Base-by-base conservation (phyloP, 805 yeast genomes). In the Clavispora asparagi region DNA sequence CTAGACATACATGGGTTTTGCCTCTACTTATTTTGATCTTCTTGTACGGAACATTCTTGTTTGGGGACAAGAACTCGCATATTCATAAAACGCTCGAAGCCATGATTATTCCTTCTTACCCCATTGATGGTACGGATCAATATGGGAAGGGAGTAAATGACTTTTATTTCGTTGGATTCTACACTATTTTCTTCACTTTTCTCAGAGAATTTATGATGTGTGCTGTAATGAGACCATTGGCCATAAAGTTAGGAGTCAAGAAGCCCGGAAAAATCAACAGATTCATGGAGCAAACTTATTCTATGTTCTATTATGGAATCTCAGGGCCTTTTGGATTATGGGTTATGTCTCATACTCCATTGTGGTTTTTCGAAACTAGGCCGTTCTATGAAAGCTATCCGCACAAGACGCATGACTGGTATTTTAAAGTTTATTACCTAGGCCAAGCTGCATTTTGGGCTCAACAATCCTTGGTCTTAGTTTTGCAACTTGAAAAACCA, bases 361-460 rank as follows among this genome's bases (percentile, higher is more conserved):
- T 94, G 50, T 92, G 98, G 98, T 85, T 74, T 61, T 94, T 94
- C 67, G 78, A 87, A 62, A 94, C 97, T 3, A 73, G 81, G 4
- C 82, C 87, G 32, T 86, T 92, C 73, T 94, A 89, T 66, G 76
- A 64, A 49, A 70, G 78, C 25, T 92, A 85, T 64, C 99, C 99
- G 7, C 98, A 94, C 68, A 73, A 78, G 49, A 74, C 84, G 30
- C 87, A 86, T 60, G 84, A 78, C 46, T 76, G 71, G 50, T 71
- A 75, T 46, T 85, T 86, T 72, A 94, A 94, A 70, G 64, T 81
- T 12, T 94, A 85, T 62, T 94, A 94, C 64, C 72, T 94, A 50
- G 82, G 87, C 37, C 98, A 94, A 70, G 97, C 98, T 6, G 86
- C 97, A 5, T 94, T 89, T 67, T 94, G 99, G 99, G 82, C 90